Evolutionary conservation across 306 rosid species (phyloP).

Genomic region (Vigna hirtella): DNA sequence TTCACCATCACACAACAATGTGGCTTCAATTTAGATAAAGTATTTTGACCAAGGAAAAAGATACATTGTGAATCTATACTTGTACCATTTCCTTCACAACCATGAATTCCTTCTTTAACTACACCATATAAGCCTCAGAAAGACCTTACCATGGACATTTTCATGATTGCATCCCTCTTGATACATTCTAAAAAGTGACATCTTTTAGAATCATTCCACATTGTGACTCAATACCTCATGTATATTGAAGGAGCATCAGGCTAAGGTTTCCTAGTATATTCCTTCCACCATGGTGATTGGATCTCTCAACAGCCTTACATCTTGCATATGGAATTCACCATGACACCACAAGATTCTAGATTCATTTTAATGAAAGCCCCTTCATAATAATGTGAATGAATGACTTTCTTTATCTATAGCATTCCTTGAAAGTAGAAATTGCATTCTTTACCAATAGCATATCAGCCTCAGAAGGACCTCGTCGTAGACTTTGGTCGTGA

Average conservation of each 20-base stretch:
- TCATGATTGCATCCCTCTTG: not conserved
- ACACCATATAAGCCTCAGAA: not conserved
- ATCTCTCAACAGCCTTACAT: not conserved
- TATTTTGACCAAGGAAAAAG: not conserved
- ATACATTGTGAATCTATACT: not conserved
- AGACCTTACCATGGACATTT: not conserved
- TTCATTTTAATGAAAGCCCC: not conserved
- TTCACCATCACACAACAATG: not conserved
- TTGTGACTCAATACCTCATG: not conserved
- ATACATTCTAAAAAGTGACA: too few species aligned
- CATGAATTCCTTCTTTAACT: not conserved
- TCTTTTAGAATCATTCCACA: not conserved
- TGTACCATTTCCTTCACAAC: not conserved
- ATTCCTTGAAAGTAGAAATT: not conserved
- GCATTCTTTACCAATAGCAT: not conserved
- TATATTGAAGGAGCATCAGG: not conserved
- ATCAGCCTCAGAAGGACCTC: not conserved
- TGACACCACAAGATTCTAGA: not conserved
- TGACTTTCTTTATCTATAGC: not conserved
- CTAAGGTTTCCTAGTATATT: not conserved
- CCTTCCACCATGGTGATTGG: not conserved
- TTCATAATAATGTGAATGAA: not conserved
- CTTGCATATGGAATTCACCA: not conserved
- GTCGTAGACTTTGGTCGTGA: not conserved
- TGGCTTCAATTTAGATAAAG: not conserved